Evolutionary conservation across 2,329 filamentous ascomycete genomes (phyloP).

Genomic region (Cryphonectria japonica): DNA sequence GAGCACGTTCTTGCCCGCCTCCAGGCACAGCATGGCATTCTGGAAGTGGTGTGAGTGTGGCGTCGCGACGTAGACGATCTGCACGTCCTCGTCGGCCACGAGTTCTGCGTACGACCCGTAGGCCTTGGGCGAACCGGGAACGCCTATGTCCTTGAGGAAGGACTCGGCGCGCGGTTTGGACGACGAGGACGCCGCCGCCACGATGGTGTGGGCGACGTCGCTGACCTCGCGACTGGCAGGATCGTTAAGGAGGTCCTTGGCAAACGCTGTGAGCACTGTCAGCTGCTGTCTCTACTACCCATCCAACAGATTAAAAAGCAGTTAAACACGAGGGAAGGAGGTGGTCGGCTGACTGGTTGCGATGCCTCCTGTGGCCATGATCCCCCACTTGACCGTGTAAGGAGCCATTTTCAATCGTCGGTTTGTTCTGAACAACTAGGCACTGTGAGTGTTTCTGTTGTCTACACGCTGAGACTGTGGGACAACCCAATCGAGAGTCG

Average conservation of each 20-base stretch:
- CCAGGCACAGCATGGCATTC: slow-evolving; percentile 81
- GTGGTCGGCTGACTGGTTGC: slow-evolving; percentile 38
- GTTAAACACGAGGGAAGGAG: background rate
- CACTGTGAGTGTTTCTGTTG: background rate
- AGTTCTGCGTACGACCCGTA: slow-evolving; percentile 85
- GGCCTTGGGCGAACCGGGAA: slow-evolving; percentile 68
- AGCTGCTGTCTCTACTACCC: slow-evolving; percentile 4
- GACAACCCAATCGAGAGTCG: background rate
- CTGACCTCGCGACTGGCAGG: slow-evolving; percentile 69
- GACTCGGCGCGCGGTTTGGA: slow-evolving; percentile 69
- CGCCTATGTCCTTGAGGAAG: slow-evolving; percentile 73
- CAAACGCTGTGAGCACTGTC: slow-evolving; percentile 55
- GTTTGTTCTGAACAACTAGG: background rate
- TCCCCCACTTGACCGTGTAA: slow-evolving; percentile 60
- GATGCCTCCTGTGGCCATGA: slow-evolving; percentile 64
- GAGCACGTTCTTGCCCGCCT: slow-evolving; percentile 84
- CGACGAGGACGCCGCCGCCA: slow-evolving; percentile 79
- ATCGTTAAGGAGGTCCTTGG: slow-evolving; percentile 77
- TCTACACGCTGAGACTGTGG: background rate
- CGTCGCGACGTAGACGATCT: slow-evolving; percentile 88
- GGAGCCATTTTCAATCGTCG: slow-evolving; percentile 44
- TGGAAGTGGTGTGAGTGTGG: slow-evolving; percentile 94
- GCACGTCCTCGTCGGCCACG: slow-evolving; percentile 75
- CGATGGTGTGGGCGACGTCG: slow-evolving; percentile 76
- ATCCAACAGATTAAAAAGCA: background rate